A percentile compares a stretch with the other conserved stretches of the same genome.
Evolutionary conservation across 108 stramenopile genomes (phyloP).

Genomic region (Cyclotella atomus): DNA sequence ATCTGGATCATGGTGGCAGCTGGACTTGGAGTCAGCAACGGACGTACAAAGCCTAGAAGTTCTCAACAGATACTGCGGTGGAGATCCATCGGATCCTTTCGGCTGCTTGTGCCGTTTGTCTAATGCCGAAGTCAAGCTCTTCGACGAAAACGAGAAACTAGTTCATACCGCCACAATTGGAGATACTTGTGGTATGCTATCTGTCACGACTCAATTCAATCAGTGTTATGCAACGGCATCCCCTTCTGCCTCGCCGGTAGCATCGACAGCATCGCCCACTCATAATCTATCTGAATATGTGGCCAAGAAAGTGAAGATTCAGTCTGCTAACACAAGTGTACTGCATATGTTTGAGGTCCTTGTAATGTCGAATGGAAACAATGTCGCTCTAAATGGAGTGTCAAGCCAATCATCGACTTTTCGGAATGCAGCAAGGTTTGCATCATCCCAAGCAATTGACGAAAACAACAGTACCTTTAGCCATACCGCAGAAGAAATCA

Average conservation of each 20-base stretch:
- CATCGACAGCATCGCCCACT: neutral
- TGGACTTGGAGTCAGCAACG: neutral
- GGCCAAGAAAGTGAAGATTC: neutral
- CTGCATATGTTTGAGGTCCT: neutral
- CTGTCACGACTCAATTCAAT: neutral
- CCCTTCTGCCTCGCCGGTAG: too few relatives aligned
- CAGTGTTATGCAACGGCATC: too few relatives aligned
- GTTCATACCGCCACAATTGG: neutral
- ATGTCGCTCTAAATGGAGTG: neutral
- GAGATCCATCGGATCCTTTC: neutral
- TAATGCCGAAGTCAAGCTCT: neutral
- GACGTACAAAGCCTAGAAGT: neutral
- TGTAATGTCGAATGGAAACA: neutral
- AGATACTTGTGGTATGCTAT: neutral
- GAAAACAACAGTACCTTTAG: neutral
- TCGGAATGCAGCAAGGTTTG: neutral
- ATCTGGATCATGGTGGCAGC: neutral
- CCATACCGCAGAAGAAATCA: neutral
- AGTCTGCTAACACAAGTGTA: neutral
- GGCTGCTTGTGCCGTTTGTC: neutral
- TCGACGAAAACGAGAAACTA: neutral
- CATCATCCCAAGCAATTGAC: neutral
- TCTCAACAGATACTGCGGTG: neutral
- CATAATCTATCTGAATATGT: neutral
- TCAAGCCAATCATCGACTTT: neutral